Conservation (phyloP, 2,329 filamentous ascomycete genomes). For the Pseudofabraea citricarpa region DNA sequence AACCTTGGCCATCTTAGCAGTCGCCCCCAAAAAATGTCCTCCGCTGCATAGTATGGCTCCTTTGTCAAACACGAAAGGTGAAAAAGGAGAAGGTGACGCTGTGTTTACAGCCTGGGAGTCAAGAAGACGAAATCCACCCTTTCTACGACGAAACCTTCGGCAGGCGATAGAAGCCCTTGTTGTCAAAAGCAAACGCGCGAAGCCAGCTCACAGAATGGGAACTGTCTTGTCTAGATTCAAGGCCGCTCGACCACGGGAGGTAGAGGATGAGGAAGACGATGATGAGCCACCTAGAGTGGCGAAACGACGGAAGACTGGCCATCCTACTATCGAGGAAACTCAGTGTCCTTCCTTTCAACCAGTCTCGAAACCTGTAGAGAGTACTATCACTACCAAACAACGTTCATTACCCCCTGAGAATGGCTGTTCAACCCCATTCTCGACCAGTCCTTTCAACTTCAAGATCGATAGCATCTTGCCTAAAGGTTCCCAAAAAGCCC, state of each 20-base stretch:
- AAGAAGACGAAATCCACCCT: constrained; percentile 16
- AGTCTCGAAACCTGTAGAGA: constrained; percentile 2
- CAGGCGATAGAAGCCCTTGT: too few relatives aligned
- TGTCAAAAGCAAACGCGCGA: constrained; percentile 5
- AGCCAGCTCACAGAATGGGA: constrained; percentile 2
- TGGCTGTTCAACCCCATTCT: not conserved
- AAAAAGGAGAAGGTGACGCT: not conserved
- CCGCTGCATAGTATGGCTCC: not conserved
- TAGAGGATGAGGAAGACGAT: constrained; percentile 17
- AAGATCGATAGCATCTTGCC: constrained; percentile 8
- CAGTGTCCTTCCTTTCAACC: too few relatives aligned
- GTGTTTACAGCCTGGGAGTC: not conserved
- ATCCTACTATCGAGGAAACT: not conserved
- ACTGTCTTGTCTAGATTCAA: not conserved
- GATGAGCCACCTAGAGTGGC: constrained; percentile 17
- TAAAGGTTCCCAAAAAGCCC: constrained; percentile 7
- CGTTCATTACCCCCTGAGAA: constrained; percentile 8
- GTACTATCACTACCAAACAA: constrained; percentile 6
- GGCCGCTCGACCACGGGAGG: not conserved
- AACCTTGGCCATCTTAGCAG: too few relatives aligned
- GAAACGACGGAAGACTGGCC: constrained; percentile 17
- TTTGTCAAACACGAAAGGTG: not conserved
- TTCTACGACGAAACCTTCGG: constrained; percentile 13
- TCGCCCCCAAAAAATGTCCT: not conserved
- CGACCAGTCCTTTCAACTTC: not conserved